These are phyloP conservation scores for Lepiota subincarnata DNA, from an alignment of 768 basidiomycete genomes.

Conservation along the genomic window DNA sequence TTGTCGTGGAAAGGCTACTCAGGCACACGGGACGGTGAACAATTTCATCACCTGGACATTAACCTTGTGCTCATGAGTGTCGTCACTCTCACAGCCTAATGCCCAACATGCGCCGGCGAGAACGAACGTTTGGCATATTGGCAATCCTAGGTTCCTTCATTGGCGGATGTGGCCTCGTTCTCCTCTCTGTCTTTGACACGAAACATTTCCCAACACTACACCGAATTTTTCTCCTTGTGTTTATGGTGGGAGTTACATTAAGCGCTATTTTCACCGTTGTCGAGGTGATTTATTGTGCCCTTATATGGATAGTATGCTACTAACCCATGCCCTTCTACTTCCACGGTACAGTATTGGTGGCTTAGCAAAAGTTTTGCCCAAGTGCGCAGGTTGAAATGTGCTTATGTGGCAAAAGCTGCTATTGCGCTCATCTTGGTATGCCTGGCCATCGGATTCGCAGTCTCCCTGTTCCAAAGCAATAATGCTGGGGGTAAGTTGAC, in stretches of 20 bases:
- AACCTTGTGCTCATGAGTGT: background rate
- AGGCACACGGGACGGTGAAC: conserved; percentile 59
- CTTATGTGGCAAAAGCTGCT: conserved; percentile 59
- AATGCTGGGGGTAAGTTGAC: conserved; percentile 45
- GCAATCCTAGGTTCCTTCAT: conserved; percentile 58
- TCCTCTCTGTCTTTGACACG: conserved; percentile 72
- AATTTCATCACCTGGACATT: background rate
- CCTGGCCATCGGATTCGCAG: conserved; percentile 60
- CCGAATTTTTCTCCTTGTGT: conserved; percentile 61
- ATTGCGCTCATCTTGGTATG: conserved; percentile 56
- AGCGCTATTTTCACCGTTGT: conserved; percentile 71
- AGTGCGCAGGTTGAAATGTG: conserved; percentile 39
- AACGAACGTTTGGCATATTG: conserved; percentile 50
- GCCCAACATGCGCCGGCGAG: conserved; percentile 53
- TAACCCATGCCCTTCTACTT: background rate
- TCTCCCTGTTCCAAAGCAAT: conserved; percentile 38
- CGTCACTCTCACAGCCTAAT: conserved; percentile 39
- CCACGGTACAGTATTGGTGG: conserved; percentile 55
- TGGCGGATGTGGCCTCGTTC: conserved; percentile 60
- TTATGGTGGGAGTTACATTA: conserved; percentile 67
- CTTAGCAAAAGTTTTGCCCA: conserved; percentile 52
- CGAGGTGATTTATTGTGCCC: conserved; percentile 40
- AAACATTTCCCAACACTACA: conserved; percentile 48
- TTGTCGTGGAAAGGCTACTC: conserved; percentile 58
- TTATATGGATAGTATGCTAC: background rate